Percentiles rank a stretch among this genome's conserved stretches.
These are phyloP conservation scores for Umbelopsis vinacea DNA, from an alignment of 192 early-diverging fungal species.

Conservation along the genomic window DNA sequence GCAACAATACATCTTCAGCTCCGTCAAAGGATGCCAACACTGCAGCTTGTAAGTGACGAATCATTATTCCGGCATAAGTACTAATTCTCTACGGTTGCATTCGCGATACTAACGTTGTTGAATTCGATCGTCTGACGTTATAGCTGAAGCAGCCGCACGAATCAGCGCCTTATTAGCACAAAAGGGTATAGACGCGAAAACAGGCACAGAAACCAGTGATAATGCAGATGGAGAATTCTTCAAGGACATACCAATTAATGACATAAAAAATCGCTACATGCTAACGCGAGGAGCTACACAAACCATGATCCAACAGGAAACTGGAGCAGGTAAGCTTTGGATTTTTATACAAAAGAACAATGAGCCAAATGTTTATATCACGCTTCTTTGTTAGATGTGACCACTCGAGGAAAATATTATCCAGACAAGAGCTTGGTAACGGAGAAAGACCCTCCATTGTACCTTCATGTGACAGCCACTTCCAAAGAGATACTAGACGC, in stretches of 20 bases:
- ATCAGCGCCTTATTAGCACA: slow-evolving; percentile 58
- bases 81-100: not conserved
- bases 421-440: slow-evolving; percentile 72
- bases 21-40: slow-evolving; percentile 26
- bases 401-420: slow-evolving; percentile 86
- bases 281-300: slow-evolving; percentile 82
- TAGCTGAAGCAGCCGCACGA: slow-evolving; percentile 55
- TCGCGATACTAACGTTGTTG: not conserved
- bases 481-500: slow-evolving; percentile 68
- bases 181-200: slow-evolving; percentile 48
- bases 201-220: slow-evolving; percentile 1
- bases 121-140: not conserved
- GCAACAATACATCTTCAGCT: not conserved
- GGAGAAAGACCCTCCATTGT: slow-evolving; percentile 77
- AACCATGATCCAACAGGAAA: slow-evolving; percentile 73
- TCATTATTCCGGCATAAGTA: not conserved
- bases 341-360: not conserved
- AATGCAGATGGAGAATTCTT: slow-evolving; percentile 54
- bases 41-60: slow-evolving; percentile 37
- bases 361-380: not conserved
- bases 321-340: slow-evolving; percentile 64
- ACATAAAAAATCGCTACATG: slow-evolving; percentile 77
- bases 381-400: slow-evolving; percentile 55
- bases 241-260: slow-evolving; percentile 79
- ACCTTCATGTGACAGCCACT: slow-evolving; percentile 74